Evolutionary conservation across 495 filamentous ascomycete genomes (phyloP).

Genomic region (Penicillium waksmanii): DNA sequence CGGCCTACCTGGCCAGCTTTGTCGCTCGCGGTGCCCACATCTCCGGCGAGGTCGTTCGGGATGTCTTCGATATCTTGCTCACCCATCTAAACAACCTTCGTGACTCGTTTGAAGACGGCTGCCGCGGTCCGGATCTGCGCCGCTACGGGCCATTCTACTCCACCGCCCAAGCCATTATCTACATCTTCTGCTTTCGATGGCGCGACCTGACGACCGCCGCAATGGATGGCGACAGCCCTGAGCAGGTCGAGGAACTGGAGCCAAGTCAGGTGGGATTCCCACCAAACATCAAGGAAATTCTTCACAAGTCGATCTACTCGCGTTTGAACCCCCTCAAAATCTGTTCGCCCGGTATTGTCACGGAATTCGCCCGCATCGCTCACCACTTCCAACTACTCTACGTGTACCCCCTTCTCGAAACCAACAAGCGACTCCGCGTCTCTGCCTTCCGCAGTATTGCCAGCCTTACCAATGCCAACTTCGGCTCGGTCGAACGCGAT

Average conservation of each 20-base stretch:
- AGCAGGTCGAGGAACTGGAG: constrained; percentile 57
- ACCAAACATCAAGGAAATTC: constrained; percentile 67
- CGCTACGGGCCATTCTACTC: constrained; percentile 86
- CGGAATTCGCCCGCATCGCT: constrained; percentile 85
- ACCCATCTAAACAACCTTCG: constrained; percentile 72
- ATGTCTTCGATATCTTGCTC: constrained; percentile 76
- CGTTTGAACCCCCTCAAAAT: constrained; percentile 94
- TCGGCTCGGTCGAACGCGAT: constrained; percentile 62
- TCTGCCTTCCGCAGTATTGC: constrained; percentile 57
- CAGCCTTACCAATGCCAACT: constrained; percentile 34
- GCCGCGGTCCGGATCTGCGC: constrained; percentile 81
- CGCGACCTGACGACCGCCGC: constrained; percentile 73
- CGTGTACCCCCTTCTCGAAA: constrained; percentile 83
- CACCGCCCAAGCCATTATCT: constrained; percentile 81
- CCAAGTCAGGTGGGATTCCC: constrained; percentile 74
- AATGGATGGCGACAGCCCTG: constrained; percentile 50
- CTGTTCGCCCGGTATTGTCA: constrained; percentile 89
- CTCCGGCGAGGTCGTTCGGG: constrained; percentile 69
- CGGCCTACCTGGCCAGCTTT: constrained; percentile 92
- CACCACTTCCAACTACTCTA: constrained; percentile 84
- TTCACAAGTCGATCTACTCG: constrained; percentile 76
- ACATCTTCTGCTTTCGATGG: constrained; percentile 99
- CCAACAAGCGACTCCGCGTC: constrained; percentile 83
- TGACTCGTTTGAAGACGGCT: constrained; percentile 62
- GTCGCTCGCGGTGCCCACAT: constrained; percentile 85